These are phyloP conservation scores for Agarophyton chilense DNA, from an alignment of 23 red algal species.

Conservation along the genomic window DNA sequence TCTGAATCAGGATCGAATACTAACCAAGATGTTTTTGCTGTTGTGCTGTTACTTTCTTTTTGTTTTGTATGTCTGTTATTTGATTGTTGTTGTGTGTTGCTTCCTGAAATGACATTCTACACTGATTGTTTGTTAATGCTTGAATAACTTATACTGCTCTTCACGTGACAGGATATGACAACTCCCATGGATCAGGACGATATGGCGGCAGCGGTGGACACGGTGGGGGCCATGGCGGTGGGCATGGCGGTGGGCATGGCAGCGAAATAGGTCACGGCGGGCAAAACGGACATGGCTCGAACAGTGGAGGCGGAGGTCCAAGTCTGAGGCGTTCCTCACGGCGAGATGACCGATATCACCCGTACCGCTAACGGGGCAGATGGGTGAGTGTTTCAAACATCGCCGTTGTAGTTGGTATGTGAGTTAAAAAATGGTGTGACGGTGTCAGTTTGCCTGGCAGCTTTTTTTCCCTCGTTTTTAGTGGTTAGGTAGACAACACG, in stretches of 20 bases:
- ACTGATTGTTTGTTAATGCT: not conserved
- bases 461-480: not conserved
- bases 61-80: not conserved
- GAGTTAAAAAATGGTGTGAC: slow-evolving; percentile 19
- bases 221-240: slow-evolving; percentile 45
- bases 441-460: slow-evolving; percentile 10
- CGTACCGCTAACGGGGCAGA: slow-evolving; percentile 43
- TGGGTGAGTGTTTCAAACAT: not conserved
- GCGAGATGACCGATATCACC: slow-evolving; percentile 69
- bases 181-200: slow-evolving; percentile 32
- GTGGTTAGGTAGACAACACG: not conserved
- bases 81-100: not conserved
- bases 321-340: slow-evolving; percentile 42
- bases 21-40: slow-evolving; percentile 8
- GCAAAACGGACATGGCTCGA: slow-evolving; percentile 35
- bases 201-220: slow-evolving; percentile 40
- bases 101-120: not conserved
- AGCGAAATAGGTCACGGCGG: slow-evolving; percentile 10
- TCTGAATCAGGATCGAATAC: not conserved
- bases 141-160: not conserved
- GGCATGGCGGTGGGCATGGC: slow-evolving; percentile 26
- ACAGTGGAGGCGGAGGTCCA: slow-evolving; percentile 9
- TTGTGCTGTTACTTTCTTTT: not conserved
- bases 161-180: slow-evolving; percentile 28
- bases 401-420: not conserved